These are phyloP conservation scores for Nelumbo lutea DNA, from an alignment of 164 flowering plant genomes.

Conservation along the genomic window DNA sequence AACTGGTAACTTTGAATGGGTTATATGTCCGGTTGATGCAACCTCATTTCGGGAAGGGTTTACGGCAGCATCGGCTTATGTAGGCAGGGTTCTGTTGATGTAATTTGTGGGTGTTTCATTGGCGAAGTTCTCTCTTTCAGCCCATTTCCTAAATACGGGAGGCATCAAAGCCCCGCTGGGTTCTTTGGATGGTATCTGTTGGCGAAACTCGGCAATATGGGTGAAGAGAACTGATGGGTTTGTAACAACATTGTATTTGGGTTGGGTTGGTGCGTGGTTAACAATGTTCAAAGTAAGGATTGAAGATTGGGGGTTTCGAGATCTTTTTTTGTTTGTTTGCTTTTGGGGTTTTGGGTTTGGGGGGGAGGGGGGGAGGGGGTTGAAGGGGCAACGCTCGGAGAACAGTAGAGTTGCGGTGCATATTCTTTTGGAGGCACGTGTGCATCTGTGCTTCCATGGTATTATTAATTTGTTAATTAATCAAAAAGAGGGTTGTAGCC, in stretches of 20 bases:
- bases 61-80: slow-evolving; percentile 76
- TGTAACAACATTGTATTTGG: slow-evolving; percentile 17
- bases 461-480: slow-evolving; percentile 44
- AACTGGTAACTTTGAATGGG: slow-evolving; percentile 71
- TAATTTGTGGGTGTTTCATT: slow-evolving; percentile 14
- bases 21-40: slow-evolving; percentile 92
- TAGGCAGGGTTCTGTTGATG: slow-evolving; percentile 24
- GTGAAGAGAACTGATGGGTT: slow-evolving; percentile 19
- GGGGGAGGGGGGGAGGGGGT: not conserved
- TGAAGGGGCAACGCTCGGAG: not conserved
- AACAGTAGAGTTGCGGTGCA: slow-evolving; percentile 19
- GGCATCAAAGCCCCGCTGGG: not conserved
- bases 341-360: slow-evolving; percentile 15
- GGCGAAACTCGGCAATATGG: slow-evolving; percentile 23
- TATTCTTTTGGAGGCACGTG: slow-evolving; percentile 53
- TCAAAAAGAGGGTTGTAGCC: slow-evolving; percentile 16
- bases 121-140: slow-evolving; percentile 13
- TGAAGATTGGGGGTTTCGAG: slow-evolving; percentile 16
- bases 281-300: slow-evolving; percentile 24
- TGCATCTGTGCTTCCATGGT: slow-evolving; percentile 21
- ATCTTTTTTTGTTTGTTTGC: too few species aligned
- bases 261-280: slow-evolving; percentile 14
- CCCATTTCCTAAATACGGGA: slow-evolving; percentile 16
- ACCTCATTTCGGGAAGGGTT: slow-evolving; percentile 85
- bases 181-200: slow-evolving; percentile 8